phyloP scores from a whole-genome alignment of 768 basidiomycete genomes.

The Amanita polypyramis region DNA sequence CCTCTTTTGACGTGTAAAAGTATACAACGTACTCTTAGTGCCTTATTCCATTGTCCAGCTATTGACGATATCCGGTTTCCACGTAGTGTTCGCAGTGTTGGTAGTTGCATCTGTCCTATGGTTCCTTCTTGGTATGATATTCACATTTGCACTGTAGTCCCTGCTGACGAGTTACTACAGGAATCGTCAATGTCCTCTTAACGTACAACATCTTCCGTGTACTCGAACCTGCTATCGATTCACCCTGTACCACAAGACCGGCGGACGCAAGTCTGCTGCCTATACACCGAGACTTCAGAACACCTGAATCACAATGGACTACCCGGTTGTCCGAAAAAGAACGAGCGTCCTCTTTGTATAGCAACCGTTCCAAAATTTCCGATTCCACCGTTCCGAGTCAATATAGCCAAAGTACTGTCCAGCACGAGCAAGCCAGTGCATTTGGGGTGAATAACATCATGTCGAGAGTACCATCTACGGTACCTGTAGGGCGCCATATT shows the following conservation, averaged over 20 bases:
- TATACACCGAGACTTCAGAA: not conserved
- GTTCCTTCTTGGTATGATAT: constrained; percentile 41
- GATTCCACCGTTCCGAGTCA: not conserved
- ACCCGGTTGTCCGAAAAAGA: not conserved
- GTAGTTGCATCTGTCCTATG: constrained; percentile 42
- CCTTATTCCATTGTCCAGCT: constrained; percentile 48
- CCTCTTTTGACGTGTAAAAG: constrained; percentile 22
- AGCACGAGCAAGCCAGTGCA: too few relatives aligned
- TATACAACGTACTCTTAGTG: constrained; percentile 46
- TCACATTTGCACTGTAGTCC: not conserved
- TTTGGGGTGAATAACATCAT: too few relatives aligned
- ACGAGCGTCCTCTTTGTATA: not conserved
- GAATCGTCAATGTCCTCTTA: constrained; percentile 53
- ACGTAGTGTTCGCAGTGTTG: constrained; percentile 33
- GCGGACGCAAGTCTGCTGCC: not conserved
- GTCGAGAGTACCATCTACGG: too few relatives aligned
- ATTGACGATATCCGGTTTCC: constrained; percentile 34
- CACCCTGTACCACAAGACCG: constrained; percentile 12
- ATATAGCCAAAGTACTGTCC: too few relatives aligned
- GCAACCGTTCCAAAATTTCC: not conserved
- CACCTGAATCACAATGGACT: too few relatives aligned
- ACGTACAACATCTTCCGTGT: constrained; percentile 61
- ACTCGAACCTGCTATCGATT: constrained; percentile 41
- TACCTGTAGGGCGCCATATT: too few relatives aligned
- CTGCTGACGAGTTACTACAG: constrained; percentile 23